phyloP scores from a whole-genome alignment of 73 alveolate species.

The Stentor coeruleus region DNA sequence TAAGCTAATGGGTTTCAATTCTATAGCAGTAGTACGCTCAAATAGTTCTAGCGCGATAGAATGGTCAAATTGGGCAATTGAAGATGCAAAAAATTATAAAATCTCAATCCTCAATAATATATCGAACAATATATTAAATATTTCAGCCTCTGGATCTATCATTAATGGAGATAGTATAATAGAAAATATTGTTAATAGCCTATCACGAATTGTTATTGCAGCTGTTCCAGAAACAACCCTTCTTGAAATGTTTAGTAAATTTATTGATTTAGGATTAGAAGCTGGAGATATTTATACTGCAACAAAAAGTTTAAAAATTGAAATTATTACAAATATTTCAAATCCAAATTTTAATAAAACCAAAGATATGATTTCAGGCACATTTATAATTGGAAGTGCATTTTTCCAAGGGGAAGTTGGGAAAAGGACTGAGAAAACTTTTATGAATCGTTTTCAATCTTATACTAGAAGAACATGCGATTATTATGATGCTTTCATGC shows the following conservation, averaged over 20 bases:
- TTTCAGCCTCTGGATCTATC: background rate
- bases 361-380: background rate
- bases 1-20: background rate
- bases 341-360: background rate
- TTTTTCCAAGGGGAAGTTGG: background rate
- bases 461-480: background rate
- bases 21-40: background rate
- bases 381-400: background rate
- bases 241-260: background rate
- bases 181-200: no score
- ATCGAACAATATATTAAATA: no score
- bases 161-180: background rate
- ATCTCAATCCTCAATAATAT: no score
- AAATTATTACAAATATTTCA: background rate
- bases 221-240: background rate
- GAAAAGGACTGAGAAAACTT: background rate
- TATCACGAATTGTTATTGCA: background rate
- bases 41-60: background rate
- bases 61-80: background rate
- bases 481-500: background rate
- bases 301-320: no score
- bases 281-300: background rate
- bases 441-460: background rate
- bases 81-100: background rate
- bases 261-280: background rate